Base-by-base conservation (phyloP, 2,329 filamentous ascomycete genomes). In the Eutypa lata region DNA sequence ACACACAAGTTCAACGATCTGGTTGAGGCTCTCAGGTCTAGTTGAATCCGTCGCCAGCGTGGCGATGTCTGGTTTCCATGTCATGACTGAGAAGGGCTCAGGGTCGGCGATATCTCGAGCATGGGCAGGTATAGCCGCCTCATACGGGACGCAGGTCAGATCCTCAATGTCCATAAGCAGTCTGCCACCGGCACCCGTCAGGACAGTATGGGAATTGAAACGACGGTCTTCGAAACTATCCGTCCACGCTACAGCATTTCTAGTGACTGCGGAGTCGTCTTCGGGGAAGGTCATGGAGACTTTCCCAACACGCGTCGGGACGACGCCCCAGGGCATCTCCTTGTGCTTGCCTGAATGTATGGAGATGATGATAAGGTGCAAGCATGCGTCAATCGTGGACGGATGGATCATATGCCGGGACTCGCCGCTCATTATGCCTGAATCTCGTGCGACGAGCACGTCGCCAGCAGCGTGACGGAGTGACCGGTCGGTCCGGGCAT, bases 361-460 rank as follows among this genome's bases (percentile, higher is more conserved):
- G 38, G 56, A 50, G 22, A 53, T 46, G 42, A 65, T 59, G n/a
- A 58, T 49, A 10, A 59, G 35, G 26, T 65, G 64, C 2, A 66
- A 48, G 37, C 55, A 57, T 24, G 55, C 55, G 47, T 73, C 69
- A 26, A 72, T 57, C 45, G 66, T 66, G 3, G 61, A 58, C 0
- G 70, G 70, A 44, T 73, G 70, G 28, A 71, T 54, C 21, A 65
- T 56, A 24, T 70, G 60, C 1, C 63, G 59, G 8, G 62, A 64
- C 50, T 71, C 67, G 19, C 53, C 28, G 22, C 31, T 31, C 16
- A 54, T 57, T 8, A 46, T 13, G 7, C 50, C 53, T n/a, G 48
- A 54, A 13, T 21, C 46, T 14, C 52, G 21, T 11, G 40, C 22
- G 7, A 59, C 31, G 16, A 44, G 40, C 7, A 57, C 37, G 13